Base-by-base conservation (phyloP, 331 rosid genomes). In the Pyrus hybrid region DNA sequence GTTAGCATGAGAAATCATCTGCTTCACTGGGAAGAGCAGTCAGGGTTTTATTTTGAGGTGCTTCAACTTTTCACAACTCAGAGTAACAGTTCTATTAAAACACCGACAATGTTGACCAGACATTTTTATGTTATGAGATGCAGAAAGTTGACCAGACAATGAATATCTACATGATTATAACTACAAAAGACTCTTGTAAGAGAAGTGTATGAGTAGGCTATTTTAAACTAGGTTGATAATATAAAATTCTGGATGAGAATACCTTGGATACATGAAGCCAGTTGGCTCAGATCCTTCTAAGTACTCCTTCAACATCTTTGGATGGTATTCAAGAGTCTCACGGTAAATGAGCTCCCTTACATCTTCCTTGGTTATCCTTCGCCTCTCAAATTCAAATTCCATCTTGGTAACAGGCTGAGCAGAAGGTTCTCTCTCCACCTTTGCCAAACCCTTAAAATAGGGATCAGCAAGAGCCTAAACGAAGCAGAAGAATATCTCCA, bases 371-470 rank as follows among this genome's bases (percentile, higher is more conserved):
- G 99, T 95, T 75, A 95, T 95, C 79, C 97, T 87, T 75, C 98
- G 92, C 80, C 99, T 89, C 90, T 95, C 99, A 83, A 92, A 95
- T 80, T 95, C 99, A 83, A 95, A 95, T 88, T 95, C 99, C 97
- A 95, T 92, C 96, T 95, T 95, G 67, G 98, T 92, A 68, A 95
- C 97, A 26, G 99, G 97, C 81, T 88, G 99, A 76, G 99, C 88
- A 70, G 93, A 89, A 65, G 99, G 99, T 81, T 95, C 99, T 82
- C 99, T 87, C 86, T 95, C 99, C 58, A 92, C 99, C 86, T 92
- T 95, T 63, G 99, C 99, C 89, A 95, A 84, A 80, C 99, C 99
- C 85, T 89, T 92, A 85, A 95, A 95, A 84, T 95, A 95, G 70
- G 91, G 93, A 86, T 95, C 98, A 20, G 99, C 96, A 51, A 95